Evolutionary conservation across 1,284 basidiomycete genomes (phyloP).

Genomic region (Omphalotus olearius): DNA sequence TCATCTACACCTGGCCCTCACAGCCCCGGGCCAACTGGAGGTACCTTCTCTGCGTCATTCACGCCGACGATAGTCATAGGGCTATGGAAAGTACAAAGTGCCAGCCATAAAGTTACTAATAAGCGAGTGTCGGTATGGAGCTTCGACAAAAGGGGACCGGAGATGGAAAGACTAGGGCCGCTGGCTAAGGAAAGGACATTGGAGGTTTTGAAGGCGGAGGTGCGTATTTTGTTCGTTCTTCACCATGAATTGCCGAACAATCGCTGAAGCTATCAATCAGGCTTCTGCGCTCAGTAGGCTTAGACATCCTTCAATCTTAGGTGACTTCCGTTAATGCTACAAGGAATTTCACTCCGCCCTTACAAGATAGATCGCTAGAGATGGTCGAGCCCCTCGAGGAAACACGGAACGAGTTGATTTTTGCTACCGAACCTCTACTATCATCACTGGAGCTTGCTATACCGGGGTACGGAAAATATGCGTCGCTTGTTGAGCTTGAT

Average conservation of each 20-base stretch:
- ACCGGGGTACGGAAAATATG: slow-evolving; percentile 52
- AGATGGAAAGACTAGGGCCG: slow-evolving; percentile 65
- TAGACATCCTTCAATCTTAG: slow-evolving; percentile 91
- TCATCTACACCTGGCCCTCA: slow-evolving; percentile 60
- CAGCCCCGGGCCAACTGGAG: slow-evolving; percentile 31
- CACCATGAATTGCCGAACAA: slow-evolving; percentile 12
- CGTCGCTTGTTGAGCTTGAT: slow-evolving; percentile 69
- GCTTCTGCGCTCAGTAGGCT: slow-evolving; percentile 83
- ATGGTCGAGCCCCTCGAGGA: slow-evolving; percentile 99
- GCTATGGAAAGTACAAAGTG: slow-evolving; percentile 82
- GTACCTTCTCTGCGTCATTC: slow-evolving; percentile 36
- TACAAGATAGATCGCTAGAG: slow-evolving; percentile 41
- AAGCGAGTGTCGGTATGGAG: slow-evolving; percentile 90
- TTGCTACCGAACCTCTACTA: slow-evolving; percentile 88
- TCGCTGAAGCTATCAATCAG: slow-evolving; percentile 36
- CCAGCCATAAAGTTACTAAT: slow-evolving; percentile 80
- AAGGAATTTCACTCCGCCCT: background rate
- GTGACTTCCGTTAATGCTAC: slow-evolving; percentile 32
- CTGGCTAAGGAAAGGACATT: slow-evolving; percentile 67
- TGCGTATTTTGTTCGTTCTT: slow-evolving; percentile 29
- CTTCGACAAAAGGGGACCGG: slow-evolving; percentile 77
- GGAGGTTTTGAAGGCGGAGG: slow-evolving; percentile 87
- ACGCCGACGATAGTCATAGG: slow-evolving; percentile 69
- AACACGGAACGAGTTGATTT: slow-evolving; percentile 82
- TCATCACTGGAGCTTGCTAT: slow-evolving; percentile 77